These are phyloP conservation scores for Vachellia pachyceras DNA, from an alignment of 306 rosid species.

Conservation along the genomic window DNA sequence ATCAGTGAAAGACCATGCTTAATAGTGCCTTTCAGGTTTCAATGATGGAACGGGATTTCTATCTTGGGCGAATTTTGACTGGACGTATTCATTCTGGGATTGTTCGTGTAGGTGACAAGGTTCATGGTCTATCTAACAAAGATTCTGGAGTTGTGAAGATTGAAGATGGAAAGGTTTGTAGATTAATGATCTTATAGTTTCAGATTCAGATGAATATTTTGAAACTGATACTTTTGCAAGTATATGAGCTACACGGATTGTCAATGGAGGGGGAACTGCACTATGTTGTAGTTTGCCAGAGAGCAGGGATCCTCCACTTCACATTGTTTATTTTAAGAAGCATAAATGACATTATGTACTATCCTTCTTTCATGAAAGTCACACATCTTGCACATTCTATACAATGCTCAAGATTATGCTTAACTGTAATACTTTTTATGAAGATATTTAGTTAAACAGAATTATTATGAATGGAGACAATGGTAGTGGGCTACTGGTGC, in stretches of 20 bases:
- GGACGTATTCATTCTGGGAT: constrained; percentile 86
- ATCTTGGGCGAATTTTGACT: constrained; percentile 91
- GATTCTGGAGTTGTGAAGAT: constrained; percentile 78
- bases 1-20: constrained; percentile 47
- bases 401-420: constrained; percentile 13
- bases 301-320: not conserved
- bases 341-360: not conserved
- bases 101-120: constrained; percentile 85
- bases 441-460: constrained; percentile 5
- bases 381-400: not conserved
- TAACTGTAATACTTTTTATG: not conserved
- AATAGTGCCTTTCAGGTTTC: constrained; percentile 82
- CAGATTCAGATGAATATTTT: constrained; percentile 20
- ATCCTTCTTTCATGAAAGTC: not conserved
- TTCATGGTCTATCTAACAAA: constrained; percentile 80
- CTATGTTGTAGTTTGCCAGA: no score
- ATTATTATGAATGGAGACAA: not conserved
- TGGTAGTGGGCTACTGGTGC: not conserved
- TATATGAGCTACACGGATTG: constrained; percentile 8
- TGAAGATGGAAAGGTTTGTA: constrained; percentile 95
- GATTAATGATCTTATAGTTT: constrained; percentile 24
- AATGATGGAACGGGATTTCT: constrained; percentile 95
- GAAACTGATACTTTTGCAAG: constrained; percentile 19
- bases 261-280: not conserved
- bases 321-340: constrained; percentile 20